Evolutionary conservation across 352 stramenopile species (phyloP), one percentile per base, ranked within the genome.

Genomic region (Globisporangium ultimum): DNA sequence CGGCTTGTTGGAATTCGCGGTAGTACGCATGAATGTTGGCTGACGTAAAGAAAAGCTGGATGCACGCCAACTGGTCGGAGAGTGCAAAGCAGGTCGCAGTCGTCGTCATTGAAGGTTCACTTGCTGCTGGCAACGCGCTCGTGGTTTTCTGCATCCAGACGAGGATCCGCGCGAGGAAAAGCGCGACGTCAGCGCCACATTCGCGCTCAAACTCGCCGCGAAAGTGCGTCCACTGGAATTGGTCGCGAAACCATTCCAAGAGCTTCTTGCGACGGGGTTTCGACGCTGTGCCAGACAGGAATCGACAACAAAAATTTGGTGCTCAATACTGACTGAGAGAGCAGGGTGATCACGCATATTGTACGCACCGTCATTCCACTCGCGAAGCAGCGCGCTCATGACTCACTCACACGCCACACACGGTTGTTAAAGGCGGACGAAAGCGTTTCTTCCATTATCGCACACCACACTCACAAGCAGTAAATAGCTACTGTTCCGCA

Each of bases 331-430:
- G n/a, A 32, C 24, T 32, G 24, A 32, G 24, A 32, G 5, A 32
- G 24, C 24, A 32, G 24, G 24, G 24, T 32, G n/a, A n/a, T n/a
- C n/a, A n/a, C n/a, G n/a, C n/a, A n/a, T n/a, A n/a, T n/a, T 5
- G 24, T 5, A 46, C 34, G 43, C 52, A 91, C 81, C 78, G 77
- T 86, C 70, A 54, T 91, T 79, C 82, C 79, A 91, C 59, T 88
- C 77, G 15, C 74, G 73, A 21, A 87, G 71, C 7, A 89, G 62
- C 10, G 52, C 62, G 20, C 55, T 82, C 70, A 79, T 84, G 24
- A 32, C 24, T 32, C 24, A 5, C 24, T 32, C 24, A 6, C 24
- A 32, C 2, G 24, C 24, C n/a, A n/a, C 24, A 32, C 24, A 32
- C 24, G 2, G 24, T 5, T 32, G 24, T 32, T 32, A 5, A 32